Evolutionary conservation across 2,329 filamentous ascomycete species (phyloP), one percentile per base, ranked within the genome.

Genomic region (Penicillium capsulatum): DNA sequence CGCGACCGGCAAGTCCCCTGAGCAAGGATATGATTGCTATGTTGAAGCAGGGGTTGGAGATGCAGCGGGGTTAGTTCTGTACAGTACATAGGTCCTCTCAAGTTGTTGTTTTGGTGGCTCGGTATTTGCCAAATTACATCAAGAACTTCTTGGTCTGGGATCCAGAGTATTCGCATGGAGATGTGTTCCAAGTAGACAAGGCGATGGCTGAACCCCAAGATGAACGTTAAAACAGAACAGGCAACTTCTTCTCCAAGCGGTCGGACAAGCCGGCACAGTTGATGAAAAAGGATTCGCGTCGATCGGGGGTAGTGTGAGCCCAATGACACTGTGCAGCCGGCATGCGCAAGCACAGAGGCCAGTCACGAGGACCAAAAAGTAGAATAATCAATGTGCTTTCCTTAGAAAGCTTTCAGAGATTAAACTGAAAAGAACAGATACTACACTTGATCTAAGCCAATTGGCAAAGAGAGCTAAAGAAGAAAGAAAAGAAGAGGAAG

Each of bases 361-460:
- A 54, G 60, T 64, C 67, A 57, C 76, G 53, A 44, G 55, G 43
- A 65, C 53, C 74, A 86, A 86, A 83, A 85, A 90, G 87, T 76
- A 75, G 82, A 80, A 79, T 86, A 89, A 90, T 86, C 82, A 80
- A 73, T 74, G 76, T 77, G 74, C 74, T 73, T 73, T 74, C 80
- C 75, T 72, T 85, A 78, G 80, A 75, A 73, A 74, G 76, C 77
- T 88, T 86, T 84, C 84, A 90, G 84, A 84, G 82, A 88, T 89
- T 89, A 90, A 89, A 88, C 85, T 90, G 82, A 87, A 85, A 88
- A 89, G 84, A 90, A 89, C 86, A 91, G 89, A 92, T 88, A 88
- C 84, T 88, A 87, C 83, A 88, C 83, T 86, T 88, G 84, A 88
- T 88, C 84, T 87, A 85, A 86, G 80, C 80, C 69, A 68, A 74